Percentiles rank a stretch among this genome's conserved stretches.
These are phyloP conservation scores for Ophiocordyceps camponoti-rufipedis DNA, from an alignment of 2,329 filamentous ascomycete species.

Conservation along the genomic window DNA sequence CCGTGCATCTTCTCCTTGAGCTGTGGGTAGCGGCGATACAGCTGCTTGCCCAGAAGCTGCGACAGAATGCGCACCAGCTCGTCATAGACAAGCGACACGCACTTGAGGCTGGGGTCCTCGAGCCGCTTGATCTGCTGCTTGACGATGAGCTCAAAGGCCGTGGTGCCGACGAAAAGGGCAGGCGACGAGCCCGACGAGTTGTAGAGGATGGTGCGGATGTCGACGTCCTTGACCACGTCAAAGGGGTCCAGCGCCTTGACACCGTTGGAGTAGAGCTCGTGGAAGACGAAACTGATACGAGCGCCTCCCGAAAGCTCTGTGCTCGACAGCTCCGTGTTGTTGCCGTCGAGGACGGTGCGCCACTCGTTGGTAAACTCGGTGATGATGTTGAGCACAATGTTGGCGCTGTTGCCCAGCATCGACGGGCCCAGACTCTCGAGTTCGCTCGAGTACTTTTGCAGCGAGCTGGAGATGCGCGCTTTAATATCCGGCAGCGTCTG, in stretches of 20 bases:
- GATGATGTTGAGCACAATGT: constrained; percentile 96
- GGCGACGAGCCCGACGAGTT: constrained; percentile 98
- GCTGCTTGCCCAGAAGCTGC: constrained; percentile 70
- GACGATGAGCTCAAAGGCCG: constrained; percentile 95
- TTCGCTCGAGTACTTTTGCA: constrained; percentile 80
- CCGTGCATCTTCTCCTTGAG: constrained; percentile 94
- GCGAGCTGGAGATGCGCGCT: constrained; percentile 78
- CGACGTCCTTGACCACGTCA: constrained; percentile 90
- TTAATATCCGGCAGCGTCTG: constrained; percentile 98
- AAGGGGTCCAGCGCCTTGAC: constrained; percentile 97
- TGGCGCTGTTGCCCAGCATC: constrained; percentile 87
- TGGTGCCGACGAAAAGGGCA: constrained; percentile 90
- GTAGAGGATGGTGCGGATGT: constrained; percentile 92
- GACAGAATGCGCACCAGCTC: constrained; percentile 90
- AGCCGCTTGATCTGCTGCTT: constrained; percentile 96
- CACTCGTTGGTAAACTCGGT: constrained; percentile 98
- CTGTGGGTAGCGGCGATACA: constrained; percentile 83
- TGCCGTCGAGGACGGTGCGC: constrained; percentile 86
- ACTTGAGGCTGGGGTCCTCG: constrained; percentile 93
- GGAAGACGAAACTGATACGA: constrained; percentile 97
- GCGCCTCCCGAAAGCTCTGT: constrained; percentile 89
- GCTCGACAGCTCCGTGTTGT: constrained; percentile 90
- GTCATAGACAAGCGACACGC: constrained; percentile 91
- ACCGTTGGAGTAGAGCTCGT: constrained; percentile 94
- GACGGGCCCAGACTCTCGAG: constrained; percentile 74